Percentiles rank a stretch among this genome's conserved stretches.
These are phyloP conservation scores for Fraxinus greggii DNA, from an alignment of 305 asterid species.

Conservation along the genomic window DNA sequence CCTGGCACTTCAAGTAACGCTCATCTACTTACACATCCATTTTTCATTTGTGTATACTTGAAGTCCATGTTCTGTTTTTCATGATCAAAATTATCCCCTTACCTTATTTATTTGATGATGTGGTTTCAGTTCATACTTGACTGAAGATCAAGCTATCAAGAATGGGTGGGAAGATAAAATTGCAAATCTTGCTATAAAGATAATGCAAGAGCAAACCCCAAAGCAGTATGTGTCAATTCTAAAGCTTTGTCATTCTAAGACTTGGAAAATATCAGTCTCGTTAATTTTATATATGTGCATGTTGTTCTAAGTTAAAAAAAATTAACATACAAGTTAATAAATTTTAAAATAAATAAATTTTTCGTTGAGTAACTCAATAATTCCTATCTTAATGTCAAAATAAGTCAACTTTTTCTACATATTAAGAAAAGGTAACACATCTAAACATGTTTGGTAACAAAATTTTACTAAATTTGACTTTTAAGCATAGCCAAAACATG, in stretches of 20 bases:
- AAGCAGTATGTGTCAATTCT: conserved; percentile 54
- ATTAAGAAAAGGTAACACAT: not conserved
- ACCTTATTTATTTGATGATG: conserved; percentile 28
- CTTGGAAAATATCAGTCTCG: not conserved
- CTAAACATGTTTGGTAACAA: not conserved
- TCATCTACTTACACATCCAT: not conserved
- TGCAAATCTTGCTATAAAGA: conserved; percentile 58
- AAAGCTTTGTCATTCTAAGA: not conserved
- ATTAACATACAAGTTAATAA: not conserved
- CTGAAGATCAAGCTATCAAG: conserved; percentile 64
- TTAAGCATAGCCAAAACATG: not conserved
- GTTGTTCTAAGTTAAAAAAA: not conserved
- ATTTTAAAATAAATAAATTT: not conserved
- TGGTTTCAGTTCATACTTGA: conserved; percentile 50
- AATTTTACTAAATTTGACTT: not conserved
- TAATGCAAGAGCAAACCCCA: conserved; percentile 82
- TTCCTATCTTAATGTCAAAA: not conserved
- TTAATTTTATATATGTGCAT: not conserved
- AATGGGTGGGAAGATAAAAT: conserved; percentile 90
- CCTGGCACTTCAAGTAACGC: conserved; percentile 66
- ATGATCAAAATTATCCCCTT: conserved; percentile 17
- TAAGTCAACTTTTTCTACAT: not conserved
- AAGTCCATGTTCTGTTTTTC: not conserved
- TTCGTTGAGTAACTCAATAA: not conserved
- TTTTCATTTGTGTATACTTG: not conserved